Base-by-base conservation (phyloP, 768 basidiomycete species). In the Leccinellum albellum region DNA sequence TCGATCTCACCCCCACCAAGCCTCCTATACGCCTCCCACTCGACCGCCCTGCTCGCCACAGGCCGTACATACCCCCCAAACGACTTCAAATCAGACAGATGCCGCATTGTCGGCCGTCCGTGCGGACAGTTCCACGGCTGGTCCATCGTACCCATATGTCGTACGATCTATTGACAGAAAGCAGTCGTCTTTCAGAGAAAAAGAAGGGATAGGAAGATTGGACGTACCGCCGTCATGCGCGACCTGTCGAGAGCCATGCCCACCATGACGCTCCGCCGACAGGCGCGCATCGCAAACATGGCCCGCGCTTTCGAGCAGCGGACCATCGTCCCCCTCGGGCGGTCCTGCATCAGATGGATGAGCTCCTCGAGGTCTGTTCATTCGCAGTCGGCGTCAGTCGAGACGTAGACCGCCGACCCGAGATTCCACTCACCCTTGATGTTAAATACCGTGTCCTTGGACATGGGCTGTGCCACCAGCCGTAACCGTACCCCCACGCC, bases 241-340 rank as follows among this genome's bases (percentile, higher is more conserved):
- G 76, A 71, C 57, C 73, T 77, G 35, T 81, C 93, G 58, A 98
- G 77, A 12, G 94, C 79, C 76, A 84, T 91, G 4, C 97, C 95
- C 45, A 98, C 80, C 97, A 98, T 99, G 42, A 97, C 87, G 71
- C 94, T 98, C 76, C 91, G 94, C 61, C 96, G 72, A 73, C 97
- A 99, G 0, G 97, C 97, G 33, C 95, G 83, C 82, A 87, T 91
- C 0, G 97, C 97, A 67, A 99, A 98, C 95, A 99, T 98, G 5
- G 86, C 80, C 15, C 94, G 82, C 15, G 91, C 93, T 71, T 98
- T 98, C 15, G 89, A 88, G 67, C 94, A 97, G 21, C 97, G 80
- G 0, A 97, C 91, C 82, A 93, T 89, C 64, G 87, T 84, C 2
- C 91, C 90, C 0, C 78, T 71, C 0, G 93, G 87, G 8, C 81